phyloP scores from a whole-genome alignment of 1,284 basidiomycete species.

The Cronartium quercuum region DNA sequence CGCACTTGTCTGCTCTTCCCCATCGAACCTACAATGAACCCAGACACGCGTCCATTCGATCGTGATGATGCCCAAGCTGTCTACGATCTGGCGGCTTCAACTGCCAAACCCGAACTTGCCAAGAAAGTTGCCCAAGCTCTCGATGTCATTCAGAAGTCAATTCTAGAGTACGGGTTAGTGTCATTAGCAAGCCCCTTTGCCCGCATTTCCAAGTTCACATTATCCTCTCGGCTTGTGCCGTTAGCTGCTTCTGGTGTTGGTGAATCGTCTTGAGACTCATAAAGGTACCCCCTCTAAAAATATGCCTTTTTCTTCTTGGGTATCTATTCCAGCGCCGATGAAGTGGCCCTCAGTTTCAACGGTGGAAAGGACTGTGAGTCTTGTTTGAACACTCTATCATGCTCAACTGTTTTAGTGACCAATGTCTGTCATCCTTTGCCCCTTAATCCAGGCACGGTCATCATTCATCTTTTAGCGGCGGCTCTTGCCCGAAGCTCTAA shows the following conservation, averaged over 20 bases:
- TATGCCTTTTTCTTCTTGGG: neutral
- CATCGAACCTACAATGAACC: neutral
- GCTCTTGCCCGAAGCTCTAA: constrained; percentile 46
- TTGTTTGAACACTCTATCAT: neutral
- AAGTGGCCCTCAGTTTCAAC: constrained; percentile 82
- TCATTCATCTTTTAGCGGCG: constrained; percentile 80
- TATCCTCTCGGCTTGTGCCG: neutral
- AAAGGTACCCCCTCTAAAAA: neutral
- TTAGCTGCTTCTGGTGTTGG: neutral
- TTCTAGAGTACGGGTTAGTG: constrained; percentile 17
- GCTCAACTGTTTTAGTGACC: no score
- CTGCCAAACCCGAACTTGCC: neutral
- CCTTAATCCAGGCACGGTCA: constrained; percentile 71
- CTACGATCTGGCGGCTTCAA: neutral
- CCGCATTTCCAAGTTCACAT: no score
- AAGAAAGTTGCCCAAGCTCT: constrained; percentile 14
- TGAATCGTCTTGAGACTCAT: neutral
- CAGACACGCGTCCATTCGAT: neutral
- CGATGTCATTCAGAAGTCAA: constrained; percentile 18
- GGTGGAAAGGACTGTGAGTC: constrained; percentile 92
- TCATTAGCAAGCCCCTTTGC: neutral
- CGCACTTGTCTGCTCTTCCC: neutral
- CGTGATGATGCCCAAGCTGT: neutral
- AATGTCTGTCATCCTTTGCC: neutral
- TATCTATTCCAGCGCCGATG: constrained; percentile 3